phyloP scores from a whole-genome alignment of 2,329 filamentous ascomycete species.

The Xylariaceae sp. region DNA sequence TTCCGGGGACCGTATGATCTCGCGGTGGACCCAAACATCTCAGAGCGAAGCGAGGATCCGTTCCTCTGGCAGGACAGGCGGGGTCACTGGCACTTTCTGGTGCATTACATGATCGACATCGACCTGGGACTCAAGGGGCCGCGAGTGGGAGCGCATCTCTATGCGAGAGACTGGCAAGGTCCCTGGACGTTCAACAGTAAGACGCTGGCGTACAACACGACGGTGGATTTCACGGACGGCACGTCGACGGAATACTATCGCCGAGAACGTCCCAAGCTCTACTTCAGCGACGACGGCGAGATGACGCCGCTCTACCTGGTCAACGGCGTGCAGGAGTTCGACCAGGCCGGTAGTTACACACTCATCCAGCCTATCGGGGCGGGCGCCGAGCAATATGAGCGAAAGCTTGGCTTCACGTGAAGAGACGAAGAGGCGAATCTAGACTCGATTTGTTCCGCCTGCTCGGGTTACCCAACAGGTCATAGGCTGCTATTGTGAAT shows the following conservation, averaged over 20 bases:
- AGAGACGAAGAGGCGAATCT: not conserved
- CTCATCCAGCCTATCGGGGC: conserved; percentile 38
- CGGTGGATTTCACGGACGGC: conserved; percentile 38
- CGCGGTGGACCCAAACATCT: conserved; percentile 24
- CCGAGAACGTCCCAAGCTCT: conserved; percentile 44
- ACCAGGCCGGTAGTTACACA: conserved; percentile 34
- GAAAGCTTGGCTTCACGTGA: conserved; percentile 13
- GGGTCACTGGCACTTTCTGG: conserved; percentile 30
- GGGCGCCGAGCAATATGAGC: conserved; percentile 16
- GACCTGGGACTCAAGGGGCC: conserved; percentile 25
- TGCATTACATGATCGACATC: conserved; percentile 29
- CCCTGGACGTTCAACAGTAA: conserved; percentile 26
- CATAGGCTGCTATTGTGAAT: not conserved
- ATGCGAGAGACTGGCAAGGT: conserved; percentile 20
- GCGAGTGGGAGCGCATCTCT: conserved; percentile 26
- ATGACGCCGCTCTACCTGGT: conserved; percentile 43
- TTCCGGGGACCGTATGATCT: conserved; percentile 30
- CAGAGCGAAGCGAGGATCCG: conserved; percentile 27
- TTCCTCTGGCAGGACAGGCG: conserved; percentile 30
- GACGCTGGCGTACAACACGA: conserved; percentile 25
- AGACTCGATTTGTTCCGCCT: not conserved
- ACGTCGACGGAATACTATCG: conserved; percentile 36
- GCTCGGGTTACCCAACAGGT: not conserved
- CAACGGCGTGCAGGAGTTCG: conserved; percentile 42
- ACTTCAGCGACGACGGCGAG: conserved; percentile 42